Percentiles rank a stretch among this genome's conserved stretches.
Evolutionary conservation across 371 early-diverging fungal species (phyloP).

Genomic region (Syncephalastrum contaminatum): DNA sequence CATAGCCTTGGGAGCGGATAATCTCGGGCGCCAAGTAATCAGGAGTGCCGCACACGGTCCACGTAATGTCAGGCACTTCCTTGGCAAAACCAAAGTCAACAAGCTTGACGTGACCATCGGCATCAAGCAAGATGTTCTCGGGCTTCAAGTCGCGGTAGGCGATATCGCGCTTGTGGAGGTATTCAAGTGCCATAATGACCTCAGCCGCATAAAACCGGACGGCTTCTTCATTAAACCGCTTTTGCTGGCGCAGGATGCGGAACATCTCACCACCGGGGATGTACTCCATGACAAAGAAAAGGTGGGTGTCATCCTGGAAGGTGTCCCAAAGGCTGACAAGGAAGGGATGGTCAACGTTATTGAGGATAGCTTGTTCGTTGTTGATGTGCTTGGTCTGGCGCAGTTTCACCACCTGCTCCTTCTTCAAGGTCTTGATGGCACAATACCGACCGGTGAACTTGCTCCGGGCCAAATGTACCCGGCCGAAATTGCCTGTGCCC

Average conservation of each 20-base stretch:
- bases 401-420: slow-evolving; percentile 90
- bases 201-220: slow-evolving; percentile 84
- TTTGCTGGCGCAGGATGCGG: slow-evolving; percentile 69
- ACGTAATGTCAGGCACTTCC: slow-evolving; percentile 71
- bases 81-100: slow-evolving; percentile 99
- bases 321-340: slow-evolving; percentile 90
- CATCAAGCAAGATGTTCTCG: slow-evolving; percentile 90
- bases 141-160: slow-evolving; percentile 98
- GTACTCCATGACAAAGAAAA: slow-evolving; percentile 97
- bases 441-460: slow-evolving; percentile 53
- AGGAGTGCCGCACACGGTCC: slow-evolving; percentile 98
- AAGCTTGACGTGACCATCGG: slow-evolving; percentile 94
- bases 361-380: slow-evolving; percentile 86
- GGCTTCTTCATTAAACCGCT: slow-evolving; percentile 82
- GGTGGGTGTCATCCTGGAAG: slow-evolving; percentile 86
- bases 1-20: slow-evolving; percentile 95
- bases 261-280: slow-evolving; percentile 96
- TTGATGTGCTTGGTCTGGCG: slow-evolving; percentile 92
- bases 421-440: slow-evolving; percentile 93
- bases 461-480: slow-evolving; percentile 63
- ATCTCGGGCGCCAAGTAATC: slow-evolving; percentile 94
- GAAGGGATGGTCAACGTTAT: slow-evolving; percentile 83
- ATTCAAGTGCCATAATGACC: slow-evolving; percentile 81
- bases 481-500: slow-evolving; percentile 70
- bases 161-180: slow-evolving; percentile 92